phyloP scores from a whole-genome alignment of 2,329 filamentous ascomycete species.

The Ceratocystis smalleyi region DNA sequence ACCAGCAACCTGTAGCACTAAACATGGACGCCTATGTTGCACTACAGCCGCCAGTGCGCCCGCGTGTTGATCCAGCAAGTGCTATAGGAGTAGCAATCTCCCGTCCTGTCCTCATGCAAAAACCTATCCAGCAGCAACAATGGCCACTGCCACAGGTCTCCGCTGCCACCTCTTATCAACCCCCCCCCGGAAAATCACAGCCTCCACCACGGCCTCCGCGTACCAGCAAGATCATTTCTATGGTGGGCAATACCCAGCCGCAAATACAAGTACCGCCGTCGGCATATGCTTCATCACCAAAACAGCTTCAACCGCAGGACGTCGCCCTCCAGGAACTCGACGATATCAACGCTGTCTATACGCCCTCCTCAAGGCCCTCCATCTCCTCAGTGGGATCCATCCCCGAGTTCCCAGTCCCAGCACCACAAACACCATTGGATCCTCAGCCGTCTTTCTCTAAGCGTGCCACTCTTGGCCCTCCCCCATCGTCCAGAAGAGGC shows the following conservation, averaged over 20 bases:
- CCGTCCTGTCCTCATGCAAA: constrained; percentile 36
- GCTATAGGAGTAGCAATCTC: constrained; percentile 32
- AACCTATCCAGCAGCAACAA: constrained; percentile 35
- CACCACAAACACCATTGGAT: constrained; percentile 18
- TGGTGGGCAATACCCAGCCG: constrained; percentile 39
- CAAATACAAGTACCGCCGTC: constrained; percentile 31
- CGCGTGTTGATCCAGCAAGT: constrained; percentile 20
- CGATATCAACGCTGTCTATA: constrained; percentile 31
- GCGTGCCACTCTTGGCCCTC: constrained; percentile 42
- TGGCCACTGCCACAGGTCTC: constrained; percentile 24
- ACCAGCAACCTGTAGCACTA: neutral
- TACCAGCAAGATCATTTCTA: constrained; percentile 33
- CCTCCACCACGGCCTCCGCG: constrained; percentile 44
- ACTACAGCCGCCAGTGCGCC: constrained; percentile 2
- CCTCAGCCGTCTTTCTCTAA: constrained; percentile 26
- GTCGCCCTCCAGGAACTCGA: constrained; percentile 26
- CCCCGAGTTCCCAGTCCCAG: constrained; percentile 37
- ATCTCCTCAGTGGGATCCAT: constrained; percentile 40
- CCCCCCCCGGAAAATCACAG: constrained; percentile 32
- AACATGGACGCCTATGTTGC: neutral
- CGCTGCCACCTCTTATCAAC: constrained; percentile 30
- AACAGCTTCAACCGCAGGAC: constrained; percentile 23
- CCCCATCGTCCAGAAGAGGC: constrained; percentile 43
- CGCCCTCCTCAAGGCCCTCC: constrained; percentile 36
- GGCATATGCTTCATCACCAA: neutral